Evolutionary conservation across 225 moss, liverwort and hornwort genomes (phyloP).

Genomic region (Physcomitrium patens): DNA sequence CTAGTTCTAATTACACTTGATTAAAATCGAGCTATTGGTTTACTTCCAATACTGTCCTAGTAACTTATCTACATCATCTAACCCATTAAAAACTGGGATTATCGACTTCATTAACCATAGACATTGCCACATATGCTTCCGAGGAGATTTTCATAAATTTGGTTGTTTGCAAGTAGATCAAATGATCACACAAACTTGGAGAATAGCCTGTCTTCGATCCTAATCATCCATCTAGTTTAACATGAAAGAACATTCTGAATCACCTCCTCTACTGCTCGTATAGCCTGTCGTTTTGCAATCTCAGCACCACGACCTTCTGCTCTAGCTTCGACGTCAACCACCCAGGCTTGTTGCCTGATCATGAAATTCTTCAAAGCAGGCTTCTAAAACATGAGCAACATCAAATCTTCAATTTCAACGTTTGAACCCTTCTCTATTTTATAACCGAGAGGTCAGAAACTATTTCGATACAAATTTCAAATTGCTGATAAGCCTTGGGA

Average conservation of each 20-base stretch:
- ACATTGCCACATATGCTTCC: no score
- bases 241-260: not conserved
- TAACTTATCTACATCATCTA: no score
- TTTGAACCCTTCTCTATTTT: no score
- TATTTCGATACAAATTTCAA: no score
- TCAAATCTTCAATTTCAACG: no score
- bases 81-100: no score
- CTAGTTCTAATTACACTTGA: no score
- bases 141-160: no score
- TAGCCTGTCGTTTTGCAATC: constrained; percentile 37
- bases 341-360: constrained; percentile 78
- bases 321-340: constrained; percentile 74
- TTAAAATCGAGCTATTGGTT: not conserved
- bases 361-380: constrained; percentile 85
- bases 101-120: no score
- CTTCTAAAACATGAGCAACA: constrained; percentile 41
- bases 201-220: not conserved
- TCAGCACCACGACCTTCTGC: constrained; percentile 54
- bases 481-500: not conserved
- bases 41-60: no score
- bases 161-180: not conserved
- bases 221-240: not conserved
- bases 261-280: constrained; percentile 50
- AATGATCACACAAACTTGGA: not conserved
- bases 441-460: no score